These are phyloP conservation scores for Auxenochlorella pyrenoidosa DNA, from an alignment of 139 green algal species.

Conservation along the genomic window DNA sequence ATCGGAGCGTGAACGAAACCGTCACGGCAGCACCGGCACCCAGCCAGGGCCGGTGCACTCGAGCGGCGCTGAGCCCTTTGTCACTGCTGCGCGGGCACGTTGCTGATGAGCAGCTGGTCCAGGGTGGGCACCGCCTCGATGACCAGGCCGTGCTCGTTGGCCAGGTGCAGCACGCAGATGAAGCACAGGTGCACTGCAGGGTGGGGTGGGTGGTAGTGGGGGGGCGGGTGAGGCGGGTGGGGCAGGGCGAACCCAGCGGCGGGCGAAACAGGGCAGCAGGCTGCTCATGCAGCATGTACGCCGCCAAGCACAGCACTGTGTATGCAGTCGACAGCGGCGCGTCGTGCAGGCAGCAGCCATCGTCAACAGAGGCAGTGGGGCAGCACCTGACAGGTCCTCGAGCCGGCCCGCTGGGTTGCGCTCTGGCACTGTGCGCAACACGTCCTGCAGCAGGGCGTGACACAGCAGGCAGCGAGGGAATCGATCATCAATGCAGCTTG, in stretches of 20 bases:
- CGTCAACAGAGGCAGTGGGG: background rate
- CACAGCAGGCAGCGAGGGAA: background rate
- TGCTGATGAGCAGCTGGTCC: conserved; percentile 35
- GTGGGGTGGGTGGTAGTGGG: background rate
- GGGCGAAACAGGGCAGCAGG: too few relatives aligned
- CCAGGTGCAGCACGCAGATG: conserved; percentile 98
- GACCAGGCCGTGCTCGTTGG: conserved; percentile 91
- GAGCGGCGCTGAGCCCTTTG: too few relatives aligned
- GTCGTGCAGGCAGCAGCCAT: background rate
- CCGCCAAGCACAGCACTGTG: background rate
- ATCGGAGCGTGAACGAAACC: too few relatives aligned
- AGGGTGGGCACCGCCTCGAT: conserved; percentile 39
- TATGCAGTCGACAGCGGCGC: background rate
- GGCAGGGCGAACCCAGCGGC: background rate
- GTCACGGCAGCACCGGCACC: too few relatives aligned
- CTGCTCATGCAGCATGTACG: background rate
- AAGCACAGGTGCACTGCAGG: conserved; percentile 91
- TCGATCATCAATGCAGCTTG: too few relatives aligned
- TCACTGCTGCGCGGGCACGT: conserved; percentile 20
- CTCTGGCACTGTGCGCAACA: conserved; percentile 66
- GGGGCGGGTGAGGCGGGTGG: background rate
- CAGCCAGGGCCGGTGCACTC: too few relatives aligned
- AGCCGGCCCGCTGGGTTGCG: conserved; percentile 56
- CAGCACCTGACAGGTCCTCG: conserved; percentile 73
- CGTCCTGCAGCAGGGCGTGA: conserved; percentile 40